These are phyloP conservation scores for Arctium lappa DNA, from an alignment of 129 eudicot species.

Conservation along the genomic window DNA sequence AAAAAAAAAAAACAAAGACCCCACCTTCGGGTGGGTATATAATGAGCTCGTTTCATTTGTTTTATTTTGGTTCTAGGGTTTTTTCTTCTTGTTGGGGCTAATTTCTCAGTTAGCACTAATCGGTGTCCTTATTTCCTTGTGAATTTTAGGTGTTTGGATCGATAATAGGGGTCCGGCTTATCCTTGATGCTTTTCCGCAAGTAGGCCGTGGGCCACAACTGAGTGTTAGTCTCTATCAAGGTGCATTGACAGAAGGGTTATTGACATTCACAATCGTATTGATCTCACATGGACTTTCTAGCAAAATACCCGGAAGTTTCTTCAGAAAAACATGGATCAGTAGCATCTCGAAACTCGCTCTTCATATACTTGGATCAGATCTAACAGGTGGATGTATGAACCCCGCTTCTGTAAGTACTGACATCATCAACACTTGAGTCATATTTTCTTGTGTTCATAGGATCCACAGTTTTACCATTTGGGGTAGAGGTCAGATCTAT, in stretches of 20 bases:
- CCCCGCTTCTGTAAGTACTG: conserved; percentile 82
- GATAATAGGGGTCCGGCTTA: conserved; percentile 62
- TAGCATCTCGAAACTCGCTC: conserved; percentile 84
- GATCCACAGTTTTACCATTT: not conserved
- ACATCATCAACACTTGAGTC: not conserved
- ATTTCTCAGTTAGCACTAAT: not conserved
- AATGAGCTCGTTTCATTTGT: too few relatives aligned
- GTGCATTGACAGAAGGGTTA: conserved; percentile 88
- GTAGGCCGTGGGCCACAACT: conserved; percentile 75
- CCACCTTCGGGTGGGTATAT: too few relatives aligned
- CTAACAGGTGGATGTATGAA: conserved; percentile 93
- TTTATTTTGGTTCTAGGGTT: not conserved
- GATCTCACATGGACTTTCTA: conserved; percentile 53
- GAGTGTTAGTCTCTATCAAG: conserved; percentile 64
- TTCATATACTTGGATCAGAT: conserved; percentile 85
- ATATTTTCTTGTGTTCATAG: not conserved
- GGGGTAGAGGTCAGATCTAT: not conserved
- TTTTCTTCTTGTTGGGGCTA: not conserved
- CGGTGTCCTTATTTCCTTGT: conserved; percentile 3
- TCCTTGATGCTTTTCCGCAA: conserved; percentile 62
- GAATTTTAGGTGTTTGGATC: conserved; percentile 68
- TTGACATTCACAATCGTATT: conserved; percentile 63
- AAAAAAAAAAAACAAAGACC: too few relatives aligned
- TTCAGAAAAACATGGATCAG: conserved; percentile 80
- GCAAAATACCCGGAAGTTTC: conserved; percentile 65